A percentile compares a stretch with the other conserved stretches of the same genome.
Conservation (phyloP, 352 stramenopile species). For the Pythium aphanidermatum region DNA sequence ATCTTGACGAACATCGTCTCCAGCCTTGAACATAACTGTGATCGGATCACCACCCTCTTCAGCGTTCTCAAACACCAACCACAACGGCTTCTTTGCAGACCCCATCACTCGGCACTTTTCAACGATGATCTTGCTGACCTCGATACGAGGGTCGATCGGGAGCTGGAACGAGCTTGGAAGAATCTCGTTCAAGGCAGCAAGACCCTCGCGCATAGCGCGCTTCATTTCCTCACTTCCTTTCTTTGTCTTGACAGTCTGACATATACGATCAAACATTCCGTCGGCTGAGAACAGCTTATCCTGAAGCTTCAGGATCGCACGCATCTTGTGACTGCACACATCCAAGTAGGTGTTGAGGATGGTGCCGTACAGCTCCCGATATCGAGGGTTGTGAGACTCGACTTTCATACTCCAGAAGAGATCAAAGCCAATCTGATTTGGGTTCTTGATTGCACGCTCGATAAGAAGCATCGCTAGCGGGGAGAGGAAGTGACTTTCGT, state of each 20-base stretch:
- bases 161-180: conserved; percentile 84
- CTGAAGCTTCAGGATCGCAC: conserved; percentile 88
- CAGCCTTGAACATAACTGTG: conserved; percentile 91
- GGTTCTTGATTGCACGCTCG: conserved; percentile 85
- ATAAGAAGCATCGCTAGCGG: conserved; percentile 73
- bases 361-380: conserved; percentile 71
- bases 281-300: conserved; percentile 78
- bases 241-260: conserved; percentile 79
- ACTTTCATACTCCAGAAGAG: conserved; percentile 90
- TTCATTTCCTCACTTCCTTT: conserved; percentile 82
- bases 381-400: conserved; percentile 78
- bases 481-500: conserved; percentile 81
- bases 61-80: conserved; percentile 85
- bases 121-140: conserved; percentile 80
- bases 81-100: conserved; percentile 87
- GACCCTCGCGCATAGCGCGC: conserved; percentile 64
- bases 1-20: conserved; percentile 94
- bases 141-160: conserved; percentile 77
- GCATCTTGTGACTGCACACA: conserved; percentile 88
- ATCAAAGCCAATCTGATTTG: conserved; percentile 84
- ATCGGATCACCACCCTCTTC: conserved; percentile 69
- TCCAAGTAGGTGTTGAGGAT: conserved; percentile 82
- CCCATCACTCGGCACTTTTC: conserved; percentile 89
- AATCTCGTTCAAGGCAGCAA: conserved; percentile 80
- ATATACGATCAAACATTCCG: conserved; percentile 79